These are phyloP conservation scores for Hordeum marinum DNA, from an alignment of 176 grass and related monocot genomes.

Conservation along the genomic window DNA sequence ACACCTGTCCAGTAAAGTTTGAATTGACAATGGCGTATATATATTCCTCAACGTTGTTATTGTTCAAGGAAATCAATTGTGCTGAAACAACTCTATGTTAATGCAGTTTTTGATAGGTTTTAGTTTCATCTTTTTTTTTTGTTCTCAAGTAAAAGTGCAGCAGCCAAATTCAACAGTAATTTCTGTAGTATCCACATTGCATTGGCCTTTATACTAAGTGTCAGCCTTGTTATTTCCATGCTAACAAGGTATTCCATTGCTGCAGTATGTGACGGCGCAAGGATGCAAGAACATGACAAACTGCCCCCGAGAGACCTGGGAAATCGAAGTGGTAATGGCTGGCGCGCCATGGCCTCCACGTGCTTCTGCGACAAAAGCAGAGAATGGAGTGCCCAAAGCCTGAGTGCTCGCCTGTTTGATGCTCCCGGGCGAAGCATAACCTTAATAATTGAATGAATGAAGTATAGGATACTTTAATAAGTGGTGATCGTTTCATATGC, in stretches of 20 bases:
- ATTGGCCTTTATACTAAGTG: background rate
- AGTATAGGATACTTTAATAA: background rate
- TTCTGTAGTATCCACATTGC: background rate
- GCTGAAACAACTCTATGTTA: background rate
- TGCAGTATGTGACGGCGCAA: constrained; percentile 67
- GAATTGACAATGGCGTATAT: background rate
- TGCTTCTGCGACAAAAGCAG: background rate
- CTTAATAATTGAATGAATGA: background rate
- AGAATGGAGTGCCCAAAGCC: constrained; percentile 14
- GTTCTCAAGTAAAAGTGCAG: background rate
- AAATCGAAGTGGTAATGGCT: constrained; percentile 92
- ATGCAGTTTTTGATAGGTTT: background rate
- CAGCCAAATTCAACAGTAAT: background rate
- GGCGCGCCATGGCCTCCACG: constrained; percentile 63
- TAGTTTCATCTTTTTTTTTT: background rate
- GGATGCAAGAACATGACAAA: constrained; percentile 93
- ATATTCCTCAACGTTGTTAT: background rate
- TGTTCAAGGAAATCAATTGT: background rate
- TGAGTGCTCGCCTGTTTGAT: background rate
- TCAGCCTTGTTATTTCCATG: background rate
- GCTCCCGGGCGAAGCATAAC: background rate
- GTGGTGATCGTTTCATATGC: background rate
- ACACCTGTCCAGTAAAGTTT: background rate
- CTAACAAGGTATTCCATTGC: background rate
- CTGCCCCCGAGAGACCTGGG: constrained; percentile 67